Percentiles rank a stretch among this genome's conserved stretches.
Evolutionary conservation across 352 stramenopile genomes (phyloP).

Genomic region (Pythium brachiatum): DNA sequence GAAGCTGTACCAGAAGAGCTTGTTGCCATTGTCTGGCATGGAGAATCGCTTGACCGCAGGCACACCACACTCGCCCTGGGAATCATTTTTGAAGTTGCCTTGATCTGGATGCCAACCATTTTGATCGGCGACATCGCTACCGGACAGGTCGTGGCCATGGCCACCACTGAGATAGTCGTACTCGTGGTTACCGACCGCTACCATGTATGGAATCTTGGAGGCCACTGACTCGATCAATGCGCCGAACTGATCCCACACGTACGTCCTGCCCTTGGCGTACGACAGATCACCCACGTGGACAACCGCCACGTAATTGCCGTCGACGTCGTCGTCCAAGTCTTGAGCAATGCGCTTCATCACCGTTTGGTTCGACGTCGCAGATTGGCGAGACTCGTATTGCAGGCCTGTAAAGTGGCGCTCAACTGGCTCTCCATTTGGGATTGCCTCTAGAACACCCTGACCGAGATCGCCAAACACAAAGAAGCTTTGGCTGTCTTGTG

Average conservation of each 20-base stretch:
- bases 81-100: slow-evolving; percentile 35
- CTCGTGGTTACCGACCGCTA: slow-evolving; percentile 42
- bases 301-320: slow-evolving; percentile 40
- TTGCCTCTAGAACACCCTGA: slow-evolving; percentile 16
- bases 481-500: slow-evolving; percentile 21
- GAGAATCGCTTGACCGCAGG: slow-evolving; percentile 53
- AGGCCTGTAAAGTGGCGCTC: slow-evolving; percentile 20
- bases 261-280: slow-evolving; percentile 64
- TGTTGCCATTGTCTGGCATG: slow-evolving; percentile 38
- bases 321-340: slow-evolving; percentile 23
- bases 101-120: slow-evolving; percentile 30
- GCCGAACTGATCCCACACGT: slow-evolving; percentile 78
- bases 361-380: slow-evolving; percentile 24
- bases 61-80: slow-evolving; percentile 73
- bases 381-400: slow-evolving; percentile 20
- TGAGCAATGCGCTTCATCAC: slow-evolving; percentile 37
- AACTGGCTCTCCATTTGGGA: slow-evolving; percentile 1
- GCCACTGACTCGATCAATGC: slow-evolving; percentile 74
- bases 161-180: slow-evolving; percentile 38
- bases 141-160: slow-evolving; percentile 33
- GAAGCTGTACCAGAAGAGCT: slow-evolving; percentile 37
- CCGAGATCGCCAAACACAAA: slow-evolving; percentile 36
- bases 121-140: slow-evolving; percentile 25
- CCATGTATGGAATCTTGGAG: slow-evolving; percentile 64
- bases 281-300: slow-evolving; percentile 78